Base-by-base conservation (phyloP, 1,284 basidiomycete species). In the Omphalotus olearius region DNA sequence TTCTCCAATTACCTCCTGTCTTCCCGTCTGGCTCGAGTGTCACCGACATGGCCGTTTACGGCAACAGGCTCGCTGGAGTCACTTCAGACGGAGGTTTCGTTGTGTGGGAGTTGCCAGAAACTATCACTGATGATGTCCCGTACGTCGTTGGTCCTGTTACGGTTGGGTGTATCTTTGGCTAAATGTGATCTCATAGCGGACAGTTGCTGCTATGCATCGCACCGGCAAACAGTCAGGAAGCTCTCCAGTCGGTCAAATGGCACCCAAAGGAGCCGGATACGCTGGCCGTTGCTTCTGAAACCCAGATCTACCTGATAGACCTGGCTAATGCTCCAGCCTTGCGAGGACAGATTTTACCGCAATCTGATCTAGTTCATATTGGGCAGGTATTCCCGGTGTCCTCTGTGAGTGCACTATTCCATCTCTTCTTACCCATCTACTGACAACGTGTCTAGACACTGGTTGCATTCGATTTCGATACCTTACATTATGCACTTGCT, bases 11-110 rank as follows among this genome's bases (percentile, higher is more conserved):
- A 38, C 88, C 88, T 3, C 62, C 69, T 16, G 66, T 80, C 30
- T 91, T 91, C 69, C 76, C 79, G 0, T 65, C 70, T 1, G 68
- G 74, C 25, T 79, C 83, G 1, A 81, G 82, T 41, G 83, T 91
- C 45, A 82, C 79, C 50, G 89, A 92, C 59, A 91, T 91, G 85
- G 88, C 88, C 6, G 86, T 90, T 6, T 82, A 78, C 58, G 83
- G 82, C n/a, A 88, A 90, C 62, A 74, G 86, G 45, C 77, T 92
- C 28, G 88, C 88, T 4, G 89, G 87, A 14, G 83, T 91, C 16
- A 91, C 89, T 0, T 87, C 85, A 1, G 89, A 92, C 60, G 89
- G 89, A 53, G 89, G 89, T 30, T 87, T 91, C 57, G 84, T 91
- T 25, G 83, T 91, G 9, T 92, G 89, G 89, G 85, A 91, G 62